phyloP scores from a whole-genome alignment of 2,329 filamentous ascomycete species.

The Pseudopyrenochaeta lycopersici region DNA sequence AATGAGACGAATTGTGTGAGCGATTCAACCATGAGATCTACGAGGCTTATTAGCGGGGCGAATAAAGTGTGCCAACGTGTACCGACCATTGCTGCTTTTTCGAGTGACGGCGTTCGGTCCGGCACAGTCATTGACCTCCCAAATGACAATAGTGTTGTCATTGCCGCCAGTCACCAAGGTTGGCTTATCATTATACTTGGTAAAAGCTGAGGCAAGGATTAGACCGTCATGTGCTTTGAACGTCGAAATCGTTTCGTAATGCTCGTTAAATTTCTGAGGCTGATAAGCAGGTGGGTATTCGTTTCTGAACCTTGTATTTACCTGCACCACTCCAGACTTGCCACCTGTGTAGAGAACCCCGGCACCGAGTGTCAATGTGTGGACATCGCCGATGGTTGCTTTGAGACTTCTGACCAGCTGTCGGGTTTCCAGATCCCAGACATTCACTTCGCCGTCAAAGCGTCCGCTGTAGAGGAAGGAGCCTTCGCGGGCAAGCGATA shows the following conservation, averaged over 20 bases:
- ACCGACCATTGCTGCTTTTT: conserved; percentile 65
- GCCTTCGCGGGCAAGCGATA: conserved; percentile 86
- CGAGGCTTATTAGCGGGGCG: conserved; percentile 24
- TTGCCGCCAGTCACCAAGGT: conserved; percentile 96
- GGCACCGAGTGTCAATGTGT: conserved; percentile 85
- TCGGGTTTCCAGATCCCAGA: conserved; percentile 96
- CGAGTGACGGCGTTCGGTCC: conserved; percentile 55
- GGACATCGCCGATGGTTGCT: conserved; percentile 81
- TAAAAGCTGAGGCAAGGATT: conserved; percentile 83
- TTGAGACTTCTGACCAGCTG: conserved; percentile 90
- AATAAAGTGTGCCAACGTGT: conserved; percentile 8
- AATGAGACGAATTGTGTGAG: conserved; percentile 88
- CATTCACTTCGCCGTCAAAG: conserved; percentile 84
- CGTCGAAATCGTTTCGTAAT: conserved; percentile 79
- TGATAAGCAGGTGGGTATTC: conserved; percentile 22
- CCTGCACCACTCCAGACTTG: conserved; percentile 86
- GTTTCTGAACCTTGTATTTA: conserved; percentile 45
- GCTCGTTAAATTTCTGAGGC: conserved; percentile 74
- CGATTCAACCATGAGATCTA: conserved; percentile 68
- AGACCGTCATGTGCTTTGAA: conserved; percentile 89
- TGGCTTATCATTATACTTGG: conserved; percentile 73
- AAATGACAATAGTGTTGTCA: conserved; percentile 87
- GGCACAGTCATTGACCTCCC: conserved; percentile 74
- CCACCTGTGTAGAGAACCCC: conserved; percentile 87
- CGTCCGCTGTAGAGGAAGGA: conserved; percentile 94